Conservation (phyloP, 345 rosid species). For the Punica granatum region DNA sequence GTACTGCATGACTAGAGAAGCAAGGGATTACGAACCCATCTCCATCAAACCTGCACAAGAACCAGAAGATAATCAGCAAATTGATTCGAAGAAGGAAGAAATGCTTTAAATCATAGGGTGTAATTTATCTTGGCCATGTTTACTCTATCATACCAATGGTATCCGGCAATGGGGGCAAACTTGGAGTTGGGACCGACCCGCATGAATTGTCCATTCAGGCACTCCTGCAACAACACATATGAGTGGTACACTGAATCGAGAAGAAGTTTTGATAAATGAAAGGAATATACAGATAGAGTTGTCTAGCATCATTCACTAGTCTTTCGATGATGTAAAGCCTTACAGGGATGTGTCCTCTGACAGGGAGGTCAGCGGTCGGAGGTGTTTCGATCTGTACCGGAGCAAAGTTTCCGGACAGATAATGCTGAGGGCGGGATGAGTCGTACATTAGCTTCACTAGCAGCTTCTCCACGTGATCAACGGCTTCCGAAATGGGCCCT, state of each 20-base stretch:
- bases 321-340: slow-evolving; percentile 11
- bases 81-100: slow-evolving; percentile 43
- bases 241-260: no score
- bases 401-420: slow-evolving; percentile 85
- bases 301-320: no score
- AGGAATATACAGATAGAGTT: no score
- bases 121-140: no score
- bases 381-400: slow-evolving; percentile 52
- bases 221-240: slow-evolving; percentile 28
- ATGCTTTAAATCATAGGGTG: no score
- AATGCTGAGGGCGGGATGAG: slow-evolving; percentile 63
- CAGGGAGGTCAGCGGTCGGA: slow-evolving; percentile 56
- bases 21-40: no score
- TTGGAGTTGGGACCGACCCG: slow-evolving; percentile 89
- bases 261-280: no score
- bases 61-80: no score
- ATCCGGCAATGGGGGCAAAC: slow-evolving; percentile 90
- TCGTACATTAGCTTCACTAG: slow-evolving; percentile 35
- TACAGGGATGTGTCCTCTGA: slow-evolving; percentile 77
- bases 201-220: slow-evolving; percentile 81
- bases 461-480: no score
- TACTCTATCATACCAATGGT: slow-evolving; percentile 50
- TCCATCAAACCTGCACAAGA: no score
- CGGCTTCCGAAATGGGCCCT: no score
- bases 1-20: no score